A percentile compares a stretch with the other conserved stretches of the same genome.
These are phyloP conservation scores for Colletotrichum australisinense DNA, from an alignment of 2,329 filamentous ascomycete genomes.

Conservation along the genomic window DNA sequence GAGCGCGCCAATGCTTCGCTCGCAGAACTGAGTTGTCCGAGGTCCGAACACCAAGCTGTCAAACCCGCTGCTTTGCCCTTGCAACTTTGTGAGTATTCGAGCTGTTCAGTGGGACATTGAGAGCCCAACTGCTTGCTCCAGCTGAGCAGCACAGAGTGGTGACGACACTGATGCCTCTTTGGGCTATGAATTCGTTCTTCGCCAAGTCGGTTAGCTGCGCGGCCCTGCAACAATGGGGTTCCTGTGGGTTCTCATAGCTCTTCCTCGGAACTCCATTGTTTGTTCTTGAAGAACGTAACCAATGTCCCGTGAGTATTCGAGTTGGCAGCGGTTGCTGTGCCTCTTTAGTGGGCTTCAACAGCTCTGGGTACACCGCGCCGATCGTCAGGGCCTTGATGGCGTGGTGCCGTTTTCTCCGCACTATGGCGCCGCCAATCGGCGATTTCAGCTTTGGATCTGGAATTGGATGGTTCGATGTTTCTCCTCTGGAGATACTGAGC, in stretches of 20 bases:
- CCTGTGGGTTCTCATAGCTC: background rate
- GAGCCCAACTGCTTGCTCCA: background rate
- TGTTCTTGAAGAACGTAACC: background rate
- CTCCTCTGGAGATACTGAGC: background rate
- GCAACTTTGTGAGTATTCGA: background rate
- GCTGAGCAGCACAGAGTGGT: slow-evolving; percentile 12
- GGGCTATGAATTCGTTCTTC: slow-evolving; percentile 22
- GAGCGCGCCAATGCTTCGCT: slow-evolving; percentile 33
- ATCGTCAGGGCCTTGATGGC: slow-evolving; percentile 8
- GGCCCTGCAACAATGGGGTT: slow-evolving; percentile 17
- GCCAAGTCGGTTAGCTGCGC: slow-evolving; percentile 24
- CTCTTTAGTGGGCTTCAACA: slow-evolving; percentile 10
- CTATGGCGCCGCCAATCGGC: slow-evolving; percentile 6
- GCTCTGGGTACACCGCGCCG: background rate
- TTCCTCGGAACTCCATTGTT: background rate
- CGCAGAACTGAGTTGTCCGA: slow-evolving; percentile 31
- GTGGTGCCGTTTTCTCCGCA: slow-evolving; percentile 11
- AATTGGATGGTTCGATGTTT: background rate
- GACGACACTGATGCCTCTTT: slow-evolving; percentile 34
- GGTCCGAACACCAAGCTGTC: slow-evolving; percentile 22
- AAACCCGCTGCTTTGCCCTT: background rate
- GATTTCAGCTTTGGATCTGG: slow-evolving; percentile 16
- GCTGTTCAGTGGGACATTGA: background rate
- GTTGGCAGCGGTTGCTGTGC: background rate
- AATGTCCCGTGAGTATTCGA: background rate